Percentiles rank a stretch among this genome's conserved stretches.
These are phyloP conservation scores for Durio zibethinus DNA, from an alignment of 345 rosid genomes.

Conservation along the genomic window DNA sequence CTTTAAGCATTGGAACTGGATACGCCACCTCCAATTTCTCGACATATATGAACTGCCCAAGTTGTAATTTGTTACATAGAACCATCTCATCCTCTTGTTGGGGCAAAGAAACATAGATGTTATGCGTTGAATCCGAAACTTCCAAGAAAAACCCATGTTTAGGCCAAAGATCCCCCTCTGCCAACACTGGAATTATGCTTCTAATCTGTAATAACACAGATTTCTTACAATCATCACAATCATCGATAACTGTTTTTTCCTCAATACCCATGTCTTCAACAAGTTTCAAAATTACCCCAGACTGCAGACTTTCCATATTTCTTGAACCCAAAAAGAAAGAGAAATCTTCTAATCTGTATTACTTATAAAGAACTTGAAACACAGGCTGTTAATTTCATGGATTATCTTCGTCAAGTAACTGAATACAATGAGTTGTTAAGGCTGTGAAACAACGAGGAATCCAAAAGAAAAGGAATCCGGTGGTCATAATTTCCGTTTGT, in stretches of 20 bases:
- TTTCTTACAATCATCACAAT: conserved; percentile 28
- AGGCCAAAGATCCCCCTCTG: conserved; percentile 67
- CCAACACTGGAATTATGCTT: conserved; percentile 72
- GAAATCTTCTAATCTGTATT: conserved; percentile 7
- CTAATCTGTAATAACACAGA: conserved; percentile 63
- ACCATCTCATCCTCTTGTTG: conserved; percentile 62
- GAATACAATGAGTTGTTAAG: neutral
- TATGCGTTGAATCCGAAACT: conserved; percentile 62
- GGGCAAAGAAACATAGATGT: conserved; percentile 59
- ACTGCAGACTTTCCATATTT: conserved; percentile 42
- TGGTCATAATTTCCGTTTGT: neutral
- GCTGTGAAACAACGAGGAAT: neutral
- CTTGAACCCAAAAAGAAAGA: neutral
- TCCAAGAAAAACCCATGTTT: conserved; percentile 66
- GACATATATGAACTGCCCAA: conserved; percentile 55
- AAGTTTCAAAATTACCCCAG: conserved; percentile 63
- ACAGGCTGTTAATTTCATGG: neutral
- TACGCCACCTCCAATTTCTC: conserved; percentile 54
- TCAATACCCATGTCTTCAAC: conserved; percentile 46
- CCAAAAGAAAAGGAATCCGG: neutral
- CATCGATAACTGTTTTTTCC: conserved; percentile 19
- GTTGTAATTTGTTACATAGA: conserved; percentile 50
- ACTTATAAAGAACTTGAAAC: neutral
- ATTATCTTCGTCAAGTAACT: conserved; percentile 11
- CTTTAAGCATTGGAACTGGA: conserved; percentile 66